phyloP scores from a whole-genome alignment of 2,329 filamentous ascomycete species.

The Botryotinia calthae region DNA sequence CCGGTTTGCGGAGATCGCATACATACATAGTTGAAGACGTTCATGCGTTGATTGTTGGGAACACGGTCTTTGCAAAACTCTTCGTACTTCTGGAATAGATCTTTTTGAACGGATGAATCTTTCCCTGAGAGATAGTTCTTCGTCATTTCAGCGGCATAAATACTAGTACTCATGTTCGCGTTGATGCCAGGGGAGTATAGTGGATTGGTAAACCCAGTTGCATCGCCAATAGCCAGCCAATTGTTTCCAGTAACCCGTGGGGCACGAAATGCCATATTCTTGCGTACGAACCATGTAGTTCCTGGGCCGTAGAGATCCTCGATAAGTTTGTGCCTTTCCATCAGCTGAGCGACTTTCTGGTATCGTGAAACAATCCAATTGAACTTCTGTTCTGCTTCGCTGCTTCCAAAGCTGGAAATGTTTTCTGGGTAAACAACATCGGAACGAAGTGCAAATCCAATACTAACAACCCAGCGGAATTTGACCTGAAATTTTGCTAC shows the following conservation, averaged over 20 bases:
- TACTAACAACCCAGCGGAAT: conserved; percentile 33
- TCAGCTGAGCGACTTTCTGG: conserved; percentile 30
- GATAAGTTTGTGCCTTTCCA: conserved; percentile 28
- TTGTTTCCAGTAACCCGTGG: conserved; percentile 32
- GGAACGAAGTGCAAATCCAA: conserved; percentile 32
- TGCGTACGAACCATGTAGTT: conserved; percentile 33
- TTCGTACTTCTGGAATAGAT: conserved; percentile 24
- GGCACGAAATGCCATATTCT: conserved; percentile 27
- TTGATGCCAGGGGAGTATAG: conserved; percentile 37
- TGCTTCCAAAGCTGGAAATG: conserved; percentile 28
- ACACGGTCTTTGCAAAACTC: conserved; percentile 26
- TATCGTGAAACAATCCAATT: conserved; percentile 34
- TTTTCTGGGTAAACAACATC: conserved; percentile 29
- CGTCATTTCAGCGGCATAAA: conserved; percentile 25
- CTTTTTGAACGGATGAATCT: neutral
- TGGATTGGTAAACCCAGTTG: conserved; percentile 37
- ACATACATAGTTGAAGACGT: conserved; percentile 32
- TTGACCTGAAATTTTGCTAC: conserved; percentile 30
- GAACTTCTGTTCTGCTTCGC: conserved; percentile 35
- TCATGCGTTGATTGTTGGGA: conserved; percentile 30
- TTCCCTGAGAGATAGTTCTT: conserved; percentile 13
- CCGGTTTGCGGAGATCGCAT: conserved; percentile 30
- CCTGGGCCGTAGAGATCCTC: conserved; percentile 30
- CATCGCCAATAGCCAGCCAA: conserved; percentile 37
- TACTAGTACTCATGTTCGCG: conserved; percentile 27